phyloP scores from a whole-genome alignment of 306 rosid genomes.

The Begonia masoniana region DNA sequence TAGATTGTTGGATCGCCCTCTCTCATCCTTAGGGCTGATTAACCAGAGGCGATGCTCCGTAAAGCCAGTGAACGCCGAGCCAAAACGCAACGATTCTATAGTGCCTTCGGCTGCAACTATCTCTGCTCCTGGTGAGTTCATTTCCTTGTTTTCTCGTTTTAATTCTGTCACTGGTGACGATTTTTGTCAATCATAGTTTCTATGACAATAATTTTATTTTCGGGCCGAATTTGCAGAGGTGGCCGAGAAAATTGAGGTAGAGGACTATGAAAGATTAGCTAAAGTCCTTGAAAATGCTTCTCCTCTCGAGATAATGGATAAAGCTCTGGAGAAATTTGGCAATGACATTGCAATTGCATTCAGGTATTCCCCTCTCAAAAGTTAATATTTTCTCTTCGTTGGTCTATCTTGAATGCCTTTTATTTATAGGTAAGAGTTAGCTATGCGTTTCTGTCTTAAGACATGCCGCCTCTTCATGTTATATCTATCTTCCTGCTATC shows the following conservation, averaged over 20 bases:
- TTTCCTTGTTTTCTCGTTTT: not conserved
- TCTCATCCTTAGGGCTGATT: constrained; percentile 13
- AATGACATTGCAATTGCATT: constrained; percentile 78
- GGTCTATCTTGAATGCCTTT: too few species aligned
- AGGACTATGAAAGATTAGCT: constrained; percentile 34
- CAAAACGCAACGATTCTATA: constrained; percentile 32
- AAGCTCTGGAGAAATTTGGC: constrained; percentile 68
- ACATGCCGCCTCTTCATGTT: too few species aligned
- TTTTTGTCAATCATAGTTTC: not conserved
- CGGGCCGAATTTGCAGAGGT: constrained; percentile 34
- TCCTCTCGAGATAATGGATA: constrained; percentile 71
- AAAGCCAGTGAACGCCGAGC: constrained; percentile 34
- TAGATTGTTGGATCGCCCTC: constrained; percentile 17
- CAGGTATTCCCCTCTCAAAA: constrained; percentile 29
- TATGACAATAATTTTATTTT: not conserved
- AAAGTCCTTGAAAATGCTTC: constrained; percentile 54
- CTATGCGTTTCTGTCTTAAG: too few species aligned
- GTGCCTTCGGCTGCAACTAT: constrained; percentile 36
- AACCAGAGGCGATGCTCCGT: constrained; percentile 24
- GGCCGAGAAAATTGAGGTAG: constrained; percentile 32
- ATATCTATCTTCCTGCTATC: too few species aligned
- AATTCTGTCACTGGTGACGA: not conserved
- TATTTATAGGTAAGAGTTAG: too few species aligned
- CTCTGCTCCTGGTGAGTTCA: constrained; percentile 31
- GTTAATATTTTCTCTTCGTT: not conserved